These are phyloP conservation scores for Emydomyces testavorans DNA, from an alignment of 2,329 filamentous ascomycete species.

Conservation along the genomic window DNA sequence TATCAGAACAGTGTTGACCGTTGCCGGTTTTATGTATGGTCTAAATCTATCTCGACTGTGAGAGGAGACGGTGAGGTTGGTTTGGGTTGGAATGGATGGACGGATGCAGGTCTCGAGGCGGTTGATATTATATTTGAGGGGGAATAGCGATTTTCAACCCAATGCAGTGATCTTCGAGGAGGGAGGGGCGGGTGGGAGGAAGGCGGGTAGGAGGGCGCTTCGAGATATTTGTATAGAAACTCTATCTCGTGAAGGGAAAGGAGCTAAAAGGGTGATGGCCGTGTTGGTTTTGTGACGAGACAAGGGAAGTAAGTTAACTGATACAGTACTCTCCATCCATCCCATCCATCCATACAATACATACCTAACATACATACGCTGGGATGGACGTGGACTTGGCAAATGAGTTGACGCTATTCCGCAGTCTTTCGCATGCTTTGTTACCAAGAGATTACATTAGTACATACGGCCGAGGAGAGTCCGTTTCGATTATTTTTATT, in stretches of 20 bases:
- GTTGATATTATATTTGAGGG: conserved; percentile 9
- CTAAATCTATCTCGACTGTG: conserved; percentile 2
- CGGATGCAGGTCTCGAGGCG: conserved; percentile 2
- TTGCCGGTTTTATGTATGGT: conserved; percentile 4
- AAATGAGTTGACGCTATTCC: background rate
- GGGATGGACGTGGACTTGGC: background rate
- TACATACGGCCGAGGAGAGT: background rate
- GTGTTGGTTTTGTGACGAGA: background rate
- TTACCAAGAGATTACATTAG: background rate
- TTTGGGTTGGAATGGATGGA: background rate
- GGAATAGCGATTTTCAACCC: background rate
- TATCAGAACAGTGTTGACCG: background rate
- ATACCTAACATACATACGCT: background rate
- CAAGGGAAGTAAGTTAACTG: background rate
- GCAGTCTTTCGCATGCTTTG: too few relatives aligned
- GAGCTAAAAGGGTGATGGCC: background rate
- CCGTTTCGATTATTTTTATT: too few relatives aligned
- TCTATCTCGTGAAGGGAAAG: background rate
- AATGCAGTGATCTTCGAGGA: background rate
- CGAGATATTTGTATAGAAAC: conserved; percentile 5
- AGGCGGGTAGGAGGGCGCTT: conserved; percentile 8
- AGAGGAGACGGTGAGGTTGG: background rate
- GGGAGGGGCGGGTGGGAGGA: background rate
- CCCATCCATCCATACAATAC: too few relatives aligned
- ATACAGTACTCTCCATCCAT: too few relatives aligned